A percentile compares a stretch with the other conserved stretches of the same genome.
Evolutionary conservation across 345 rosid species (phyloP).

Genomic region (Firmiana major): DNA sequence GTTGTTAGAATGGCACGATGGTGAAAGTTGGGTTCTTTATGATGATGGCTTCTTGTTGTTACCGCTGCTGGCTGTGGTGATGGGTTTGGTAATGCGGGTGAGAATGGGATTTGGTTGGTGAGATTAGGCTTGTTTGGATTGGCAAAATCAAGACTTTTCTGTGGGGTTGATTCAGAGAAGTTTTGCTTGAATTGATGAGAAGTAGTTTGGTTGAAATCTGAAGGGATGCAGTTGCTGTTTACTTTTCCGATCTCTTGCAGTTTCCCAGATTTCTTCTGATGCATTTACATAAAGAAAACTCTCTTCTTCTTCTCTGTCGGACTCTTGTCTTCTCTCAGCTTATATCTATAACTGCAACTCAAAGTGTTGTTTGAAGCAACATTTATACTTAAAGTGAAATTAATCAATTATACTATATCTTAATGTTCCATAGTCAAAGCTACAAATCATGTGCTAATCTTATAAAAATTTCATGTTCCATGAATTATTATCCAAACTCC

Average conservation of each 20-base stretch:
- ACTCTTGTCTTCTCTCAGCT: neutral
- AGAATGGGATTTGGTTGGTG: constrained; percentile 32
- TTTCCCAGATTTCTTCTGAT: constrained; percentile 33
- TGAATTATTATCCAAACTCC: too few species aligned
- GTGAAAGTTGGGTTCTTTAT: constrained; percentile 8
- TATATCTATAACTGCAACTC: neutral
- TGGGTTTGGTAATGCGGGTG: constrained; percentile 26
- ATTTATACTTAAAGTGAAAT: too few species aligned
- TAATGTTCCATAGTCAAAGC: too few species aligned
- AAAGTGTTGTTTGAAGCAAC: neutral
- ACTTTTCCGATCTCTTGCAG: constrained; percentile 41
- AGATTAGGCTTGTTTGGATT: constrained; percentile 35
- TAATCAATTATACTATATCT: too few species aligned
- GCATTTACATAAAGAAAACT: constrained; percentile 36
- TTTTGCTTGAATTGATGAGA: constrained; percentile 26
- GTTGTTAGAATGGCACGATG: constrained; percentile 26
- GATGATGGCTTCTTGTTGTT: neutral
- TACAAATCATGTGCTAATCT: too few species aligned
- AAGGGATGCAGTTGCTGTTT: constrained; percentile 26
- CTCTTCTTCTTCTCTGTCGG: neutral
- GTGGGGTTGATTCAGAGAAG: constrained; percentile 10
- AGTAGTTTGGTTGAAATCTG: constrained; percentile 21
- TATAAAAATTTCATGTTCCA: too few species aligned
- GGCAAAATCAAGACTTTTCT: constrained; percentile 11
- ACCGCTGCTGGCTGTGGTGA: neutral